Evolutionary conservation across 2,329 filamentous ascomycete species (phyloP).

Genomic region (Ascosphaera apis): DNA sequence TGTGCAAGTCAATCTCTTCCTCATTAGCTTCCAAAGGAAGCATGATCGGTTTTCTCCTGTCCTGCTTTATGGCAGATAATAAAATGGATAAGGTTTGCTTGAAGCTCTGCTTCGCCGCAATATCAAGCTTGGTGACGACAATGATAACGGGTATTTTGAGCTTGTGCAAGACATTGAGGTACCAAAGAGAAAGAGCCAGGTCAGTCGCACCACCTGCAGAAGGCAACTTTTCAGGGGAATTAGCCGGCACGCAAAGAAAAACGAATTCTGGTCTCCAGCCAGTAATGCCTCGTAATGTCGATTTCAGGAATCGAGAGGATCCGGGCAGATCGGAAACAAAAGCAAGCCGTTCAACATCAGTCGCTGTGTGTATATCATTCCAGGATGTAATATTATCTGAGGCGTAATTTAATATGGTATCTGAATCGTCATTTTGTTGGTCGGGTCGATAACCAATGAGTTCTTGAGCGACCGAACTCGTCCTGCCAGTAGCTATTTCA

Average conservation of each 20-base stretch:
- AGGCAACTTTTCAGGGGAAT: slow-evolving; percentile 33
- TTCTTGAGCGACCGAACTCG: slow-evolving; percentile 85
- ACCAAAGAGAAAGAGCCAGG: slow-evolving; percentile 51
- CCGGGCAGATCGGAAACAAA: slow-evolving; percentile 86
- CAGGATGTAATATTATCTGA: slow-evolving; percentile 73
- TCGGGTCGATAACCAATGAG: slow-evolving; percentile 53
- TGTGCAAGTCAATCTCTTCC: slow-evolving; percentile 28
- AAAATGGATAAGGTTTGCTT: slow-evolving; percentile 49
- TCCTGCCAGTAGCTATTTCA: slow-evolving; percentile 76
- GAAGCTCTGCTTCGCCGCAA: slow-evolving; percentile 51
- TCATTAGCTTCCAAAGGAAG: slow-evolving; percentile 30
- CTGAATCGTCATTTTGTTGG: slow-evolving; percentile 10
- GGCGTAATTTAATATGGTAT: slow-evolving; percentile 54
- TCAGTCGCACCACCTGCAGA: slow-evolving; percentile 20
- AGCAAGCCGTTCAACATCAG: slow-evolving; percentile 51
- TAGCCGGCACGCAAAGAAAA: slow-evolving; percentile 63
- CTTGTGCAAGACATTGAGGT: slow-evolving; percentile 67
- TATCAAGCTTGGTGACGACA: slow-evolving; percentile 73
- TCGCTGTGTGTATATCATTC: slow-evolving; percentile 74
- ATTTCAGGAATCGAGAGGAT: slow-evolving; percentile 69
- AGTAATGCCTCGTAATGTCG: slow-evolving; percentile 69
- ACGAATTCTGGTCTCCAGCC: slow-evolving; percentile 95
- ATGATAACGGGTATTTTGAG: slow-evolving; percentile 56
- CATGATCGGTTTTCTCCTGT: slow-evolving; percentile 51
- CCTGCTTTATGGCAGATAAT: slow-evolving; percentile 53